Percentiles rank a stretch among this genome's conserved stretches.
Evolutionary conservation across 2,329 filamentous ascomycete genomes (phyloP).

Genomic region (Apiospora koreana): DNA sequence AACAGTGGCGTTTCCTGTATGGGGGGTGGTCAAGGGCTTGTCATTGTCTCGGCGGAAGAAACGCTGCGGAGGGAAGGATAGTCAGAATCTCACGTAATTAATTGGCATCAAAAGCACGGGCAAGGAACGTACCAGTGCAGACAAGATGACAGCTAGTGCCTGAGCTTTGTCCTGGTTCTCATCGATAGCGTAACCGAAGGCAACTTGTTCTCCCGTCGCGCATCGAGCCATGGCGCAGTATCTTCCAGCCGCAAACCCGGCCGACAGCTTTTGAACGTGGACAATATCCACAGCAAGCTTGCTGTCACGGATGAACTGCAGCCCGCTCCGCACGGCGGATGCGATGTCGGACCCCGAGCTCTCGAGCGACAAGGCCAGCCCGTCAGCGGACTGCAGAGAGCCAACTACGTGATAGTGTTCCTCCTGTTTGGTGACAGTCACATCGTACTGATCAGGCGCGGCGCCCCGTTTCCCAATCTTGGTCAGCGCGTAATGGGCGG

Average conservation of each 20-base stretch:
- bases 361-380: neutral
- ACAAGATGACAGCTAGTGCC: neutral
- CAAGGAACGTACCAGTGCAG: neutral
- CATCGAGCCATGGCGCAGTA: neutral
- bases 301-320: neutral
- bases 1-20: too few species aligned
- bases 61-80: too few species aligned
- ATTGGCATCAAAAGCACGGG: neutral
- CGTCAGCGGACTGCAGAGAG: neutral
- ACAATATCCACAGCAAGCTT: neutral
- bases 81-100: too few species aligned
- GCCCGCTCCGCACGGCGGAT: neutral
- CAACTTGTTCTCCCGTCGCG: neutral
- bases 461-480: neutral
- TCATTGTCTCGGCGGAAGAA: too few species aligned
- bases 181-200: too few species aligned
- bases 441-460: too few species aligned
- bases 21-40: too few species aligned
- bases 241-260: neutral
- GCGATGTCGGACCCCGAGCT: neutral
- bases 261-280: neutral
- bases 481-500: constrained; percentile 80
- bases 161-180: neutral
- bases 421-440: too few species aligned
- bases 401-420: neutral